A percentile compares a stretch with the other conserved stretches of the same genome.
Conservation (phyloP, 108 stramenopile species). For the Epithemia pelagica region DNA sequence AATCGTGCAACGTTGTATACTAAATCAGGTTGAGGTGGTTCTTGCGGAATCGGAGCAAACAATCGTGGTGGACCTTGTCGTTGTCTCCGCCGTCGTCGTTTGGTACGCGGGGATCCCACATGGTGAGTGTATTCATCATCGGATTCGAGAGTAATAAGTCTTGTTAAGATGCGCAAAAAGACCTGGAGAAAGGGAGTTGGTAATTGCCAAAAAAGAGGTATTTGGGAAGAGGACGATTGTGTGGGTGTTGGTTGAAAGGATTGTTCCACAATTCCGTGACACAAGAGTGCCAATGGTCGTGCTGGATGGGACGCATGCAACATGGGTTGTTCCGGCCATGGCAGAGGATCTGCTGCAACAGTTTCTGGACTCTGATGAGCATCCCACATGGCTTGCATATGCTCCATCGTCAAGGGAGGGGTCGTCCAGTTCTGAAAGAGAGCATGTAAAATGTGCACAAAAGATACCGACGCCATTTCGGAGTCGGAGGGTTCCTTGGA, state of each 20-base stretch:
- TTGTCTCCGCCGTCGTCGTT: not conserved
- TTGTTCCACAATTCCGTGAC: not conserved
- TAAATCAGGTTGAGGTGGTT: not conserved
- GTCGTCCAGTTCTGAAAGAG: not conserved
- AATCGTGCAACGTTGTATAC: conserved; percentile 1
- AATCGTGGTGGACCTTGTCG: not conserved
- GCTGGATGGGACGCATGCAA: not conserved
- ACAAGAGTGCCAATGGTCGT: not conserved
- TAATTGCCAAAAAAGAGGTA: conserved; percentile 10
- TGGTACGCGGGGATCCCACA: not conserved
- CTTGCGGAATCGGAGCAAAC: not conserved
- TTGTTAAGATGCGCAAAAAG: conserved; percentile 50
- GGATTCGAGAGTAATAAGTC: conserved; percentile 47
- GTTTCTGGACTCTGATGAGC: not conserved
- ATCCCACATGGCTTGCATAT: not conserved
- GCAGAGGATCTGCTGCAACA: not conserved
- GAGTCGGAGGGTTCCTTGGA: too few relatives aligned
- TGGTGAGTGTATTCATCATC: conserved; percentile 48
- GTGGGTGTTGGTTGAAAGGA: not conserved
- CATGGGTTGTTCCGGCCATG: not conserved
- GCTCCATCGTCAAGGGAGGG: not conserved
- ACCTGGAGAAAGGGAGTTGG: conserved; percentile 45
- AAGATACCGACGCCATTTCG: too few relatives aligned
- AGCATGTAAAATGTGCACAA: not conserved
- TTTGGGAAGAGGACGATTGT: not conserved